A percentile compares a stretch with the other conserved stretches of the same genome.
Conservation (phyloP, 2,329 filamentous ascomycete genomes). For the Trichophaea hybrida region DNA sequence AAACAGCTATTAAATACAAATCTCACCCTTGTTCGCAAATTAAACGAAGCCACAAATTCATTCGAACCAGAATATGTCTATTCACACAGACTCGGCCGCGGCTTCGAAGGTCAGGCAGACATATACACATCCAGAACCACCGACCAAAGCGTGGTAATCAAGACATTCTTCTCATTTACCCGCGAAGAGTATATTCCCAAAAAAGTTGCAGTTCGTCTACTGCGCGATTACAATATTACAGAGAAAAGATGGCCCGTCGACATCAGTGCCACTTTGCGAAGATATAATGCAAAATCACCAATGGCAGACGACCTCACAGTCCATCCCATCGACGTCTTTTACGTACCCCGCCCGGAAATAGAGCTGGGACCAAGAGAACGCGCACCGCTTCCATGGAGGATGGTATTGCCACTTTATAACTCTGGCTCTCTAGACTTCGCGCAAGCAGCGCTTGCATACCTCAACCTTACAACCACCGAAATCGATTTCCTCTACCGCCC, state of each 20-base stretch:
- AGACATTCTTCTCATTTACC: constrained; percentile 3
- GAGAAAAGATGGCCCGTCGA: not conserved
- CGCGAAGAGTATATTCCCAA: not conserved
- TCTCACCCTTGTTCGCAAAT: not conserved
- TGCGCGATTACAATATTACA: not conserved
- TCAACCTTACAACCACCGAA: not conserved
- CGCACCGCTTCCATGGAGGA: not conserved
- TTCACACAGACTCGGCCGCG: not conserved
- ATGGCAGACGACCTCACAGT: not conserved
- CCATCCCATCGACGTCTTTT: not conserved
- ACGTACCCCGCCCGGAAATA: not conserved
- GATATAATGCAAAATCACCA: not conserved
- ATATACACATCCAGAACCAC: not conserved
- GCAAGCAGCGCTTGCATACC: not conserved
- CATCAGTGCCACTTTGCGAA: not conserved
- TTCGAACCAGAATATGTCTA: not conserved
- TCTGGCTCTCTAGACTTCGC: not conserved
- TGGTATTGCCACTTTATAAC: constrained; percentile 3
- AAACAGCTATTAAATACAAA: not conserved
- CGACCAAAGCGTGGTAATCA: not conserved
- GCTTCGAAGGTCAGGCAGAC: constrained; percentile 1
- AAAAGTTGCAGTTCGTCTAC: not conserved
- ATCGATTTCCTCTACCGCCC: constrained; percentile 4
- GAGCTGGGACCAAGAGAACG: too few species aligned
- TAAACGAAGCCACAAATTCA: not conserved